phyloP scores from a whole-genome alignment of 2,329 filamentous ascomycete genomes.

The Aspergillus brunneoviolaceus region DNA sequence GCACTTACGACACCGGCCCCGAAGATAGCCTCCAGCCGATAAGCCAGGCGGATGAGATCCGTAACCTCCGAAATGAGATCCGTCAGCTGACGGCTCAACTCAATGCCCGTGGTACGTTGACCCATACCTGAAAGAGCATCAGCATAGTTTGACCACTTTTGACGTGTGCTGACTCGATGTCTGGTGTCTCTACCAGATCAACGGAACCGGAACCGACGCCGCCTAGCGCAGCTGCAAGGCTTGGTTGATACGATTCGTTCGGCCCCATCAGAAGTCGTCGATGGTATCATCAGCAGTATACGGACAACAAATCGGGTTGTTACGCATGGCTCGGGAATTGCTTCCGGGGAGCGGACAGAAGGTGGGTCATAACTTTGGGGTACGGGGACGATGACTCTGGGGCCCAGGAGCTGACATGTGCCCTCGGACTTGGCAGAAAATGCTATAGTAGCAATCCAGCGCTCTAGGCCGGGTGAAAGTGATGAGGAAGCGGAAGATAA shows the following conservation, averaged over 20 bases:
- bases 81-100: slow-evolving; percentile 30
- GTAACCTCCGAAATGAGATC: slow-evolving; percentile 36
- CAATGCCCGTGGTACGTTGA: slow-evolving; percentile 27
- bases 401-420: background rate
- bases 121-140: background rate
- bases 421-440: background rate
- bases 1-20: slow-evolving; percentile 34
- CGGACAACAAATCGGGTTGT: slow-evolving; percentile 23
- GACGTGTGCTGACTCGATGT: slow-evolving; percentile 1
- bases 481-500: slow-evolving; percentile 17
- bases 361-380: slow-evolving; percentile 18
- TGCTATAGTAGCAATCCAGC: background rate
- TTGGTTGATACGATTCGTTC: slow-evolving; percentile 37
- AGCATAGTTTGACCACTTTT: background rate
- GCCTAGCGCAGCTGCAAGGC: slow-evolving; percentile 32
- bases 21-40: slow-evolving; percentile 37
- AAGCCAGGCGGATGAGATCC: slow-evolving; percentile 39
- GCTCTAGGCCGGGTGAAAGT: background rate
- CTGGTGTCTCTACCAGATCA: slow-evolving; percentile 9
- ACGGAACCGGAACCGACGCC: slow-evolving; percentile 22
- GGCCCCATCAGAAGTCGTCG: slow-evolving; percentile 32
- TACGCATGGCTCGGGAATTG: slow-evolving; percentile 18
- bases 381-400: background rate
- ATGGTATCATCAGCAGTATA: slow-evolving; percentile 32
- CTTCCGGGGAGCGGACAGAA: slow-evolving; percentile 28